Conservation (phyloP, 805 yeast species). For the Yarrowia osloensis region DNA sequence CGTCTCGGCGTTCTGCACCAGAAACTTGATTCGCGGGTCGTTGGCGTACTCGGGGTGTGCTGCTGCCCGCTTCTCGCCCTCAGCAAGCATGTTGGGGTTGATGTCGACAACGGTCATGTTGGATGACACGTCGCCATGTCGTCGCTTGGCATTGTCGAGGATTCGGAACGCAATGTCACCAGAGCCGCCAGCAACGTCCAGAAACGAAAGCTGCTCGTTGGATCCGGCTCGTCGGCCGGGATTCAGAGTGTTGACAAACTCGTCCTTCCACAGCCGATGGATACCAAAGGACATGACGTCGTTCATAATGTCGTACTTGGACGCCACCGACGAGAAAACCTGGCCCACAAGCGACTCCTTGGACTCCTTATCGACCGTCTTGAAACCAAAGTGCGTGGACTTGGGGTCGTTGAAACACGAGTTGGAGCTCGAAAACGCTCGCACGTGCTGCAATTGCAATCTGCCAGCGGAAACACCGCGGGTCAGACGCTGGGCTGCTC, state of each 20-base stretch:
- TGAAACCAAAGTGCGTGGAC: slow-evolving; percentile 87
- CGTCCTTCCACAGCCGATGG: slow-evolving; percentile 93
- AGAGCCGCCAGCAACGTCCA: slow-evolving; percentile 98
- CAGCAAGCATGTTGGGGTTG: slow-evolving; percentile 92
- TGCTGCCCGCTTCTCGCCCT: slow-evolving; percentile 78
- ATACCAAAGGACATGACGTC: slow-evolving; percentile 97
- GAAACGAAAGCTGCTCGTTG: slow-evolving; percentile 70
- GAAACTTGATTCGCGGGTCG: slow-evolving; percentile 69
- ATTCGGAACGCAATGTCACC: slow-evolving; percentile 98
- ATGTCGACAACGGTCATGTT: slow-evolving; percentile 93
- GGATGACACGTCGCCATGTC: slow-evolving; percentile 71
- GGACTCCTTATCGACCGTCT: slow-evolving; percentile 73
- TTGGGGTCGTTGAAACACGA: slow-evolving; percentile 3
- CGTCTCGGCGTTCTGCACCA: slow-evolving; percentile 91
- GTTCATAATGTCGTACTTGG: slow-evolving; percentile 93
- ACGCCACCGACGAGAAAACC: slow-evolving; percentile 93
- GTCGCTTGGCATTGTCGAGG: slow-evolving; percentile 81
- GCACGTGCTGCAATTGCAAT: background rate
- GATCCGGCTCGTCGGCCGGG: slow-evolving; percentile 92
- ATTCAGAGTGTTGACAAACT: slow-evolving; percentile 81
- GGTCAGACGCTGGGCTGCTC: slow-evolving; percentile 8
- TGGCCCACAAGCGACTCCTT: slow-evolving; percentile 73
- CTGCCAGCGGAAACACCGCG: background rate
- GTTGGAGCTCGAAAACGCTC: slow-evolving; percentile 10
- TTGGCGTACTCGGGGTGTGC: slow-evolving; percentile 58